Conservation (phyloP, 805 yeast species). For the Scheffersomyces ergatensis region DNA sequence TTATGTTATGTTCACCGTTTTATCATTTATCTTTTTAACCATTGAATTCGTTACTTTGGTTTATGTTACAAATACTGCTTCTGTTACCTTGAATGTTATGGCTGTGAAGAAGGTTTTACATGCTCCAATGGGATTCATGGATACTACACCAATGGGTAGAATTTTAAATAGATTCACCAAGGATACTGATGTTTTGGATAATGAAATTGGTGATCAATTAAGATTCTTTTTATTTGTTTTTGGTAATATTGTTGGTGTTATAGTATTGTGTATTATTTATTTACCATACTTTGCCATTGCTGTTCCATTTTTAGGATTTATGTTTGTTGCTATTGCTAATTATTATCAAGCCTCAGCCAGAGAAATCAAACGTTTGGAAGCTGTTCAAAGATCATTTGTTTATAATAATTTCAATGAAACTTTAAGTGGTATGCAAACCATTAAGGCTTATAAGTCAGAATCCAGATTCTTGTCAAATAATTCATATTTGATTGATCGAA, state of each 20-base stretch:
- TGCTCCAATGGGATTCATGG: constrained; percentile 82
- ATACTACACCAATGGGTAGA: constrained; percentile 85
- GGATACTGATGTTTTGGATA: constrained; percentile 82
- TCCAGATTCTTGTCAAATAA: constrained; percentile 24
- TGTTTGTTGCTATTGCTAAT: constrained; percentile 26
- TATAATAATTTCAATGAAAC: constrained; percentile 38
- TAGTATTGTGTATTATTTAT: constrained; percentile 32
- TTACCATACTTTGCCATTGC: constrained; percentile 42
- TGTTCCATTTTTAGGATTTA: constrained; percentile 25
- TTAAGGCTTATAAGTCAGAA: constrained; percentile 31
- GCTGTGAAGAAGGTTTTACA: constrained; percentile 63
- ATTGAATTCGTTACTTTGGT: constrained; percentile 46
- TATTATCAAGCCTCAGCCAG: constrained; percentile 37
- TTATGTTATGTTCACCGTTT: constrained; percentile 58
- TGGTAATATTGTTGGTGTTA: constrained; percentile 56
- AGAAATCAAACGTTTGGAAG: constrained; percentile 39
- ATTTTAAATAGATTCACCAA: constrained; percentile 83
- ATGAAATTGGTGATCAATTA: constrained; percentile 69
- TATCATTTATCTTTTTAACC: constrained; percentile 44
- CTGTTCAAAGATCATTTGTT: constrained; percentile 39
- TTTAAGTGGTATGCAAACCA: constrained; percentile 35
- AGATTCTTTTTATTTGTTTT: constrained; percentile 57
- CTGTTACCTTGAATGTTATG: constrained; percentile 55
- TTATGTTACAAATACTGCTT: constrained; percentile 50
- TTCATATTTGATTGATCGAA: constrained; percentile 22